Base-by-base conservation (phyloP, 495 filamentous ascomycete species). In the Pyrenula massariospora region DNA sequence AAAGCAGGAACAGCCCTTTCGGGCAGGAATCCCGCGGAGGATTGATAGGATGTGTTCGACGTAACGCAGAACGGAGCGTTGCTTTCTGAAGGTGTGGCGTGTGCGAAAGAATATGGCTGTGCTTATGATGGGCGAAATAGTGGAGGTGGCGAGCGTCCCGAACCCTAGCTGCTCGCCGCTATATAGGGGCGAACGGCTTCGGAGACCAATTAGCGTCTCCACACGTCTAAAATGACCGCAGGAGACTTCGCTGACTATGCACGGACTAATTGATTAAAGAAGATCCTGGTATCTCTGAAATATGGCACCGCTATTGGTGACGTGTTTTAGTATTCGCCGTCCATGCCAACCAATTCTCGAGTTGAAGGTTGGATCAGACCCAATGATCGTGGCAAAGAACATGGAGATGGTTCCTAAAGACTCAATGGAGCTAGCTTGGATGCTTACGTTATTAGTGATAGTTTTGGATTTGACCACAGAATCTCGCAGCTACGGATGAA, bases 381-480 rank as follows among this genome's bases (percentile, higher is more conserved):
- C 50, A 52, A 52, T 52, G 50, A 52, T 52, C 50, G 50, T 52
- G 50, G 50, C 50, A 52, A 52, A 52, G 50, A 52, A 52, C 50
- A 52, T 8, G 8, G 20, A 52, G 50, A 20, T 52, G 50, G 50
- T 52, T 52, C 22, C 50, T 52, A 20, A 20, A 5, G 8, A 52
- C 22, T 19, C 50, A 52, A 52, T 21, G 50, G 50, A 52, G 50
- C 50, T 52, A 52, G 50, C 50, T 52, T 52, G 50, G n/a, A 21
- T 20, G 19, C 53, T 56, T 23, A 59, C 15, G 10, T 49, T 25
- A 25, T 12, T 3, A 10, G 2, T 21, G 52, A 23, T 48, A 71
- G 68, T 53, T 67, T 71, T 48, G 68, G 68, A 2, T 71, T 64
- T 49, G 48, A 64, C 24, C 66, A 71, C 48, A 48, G 59, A n/a